Base-by-base conservation (phyloP, 768 basidiomycete genomes). In the Calocera viscosa region DNA sequence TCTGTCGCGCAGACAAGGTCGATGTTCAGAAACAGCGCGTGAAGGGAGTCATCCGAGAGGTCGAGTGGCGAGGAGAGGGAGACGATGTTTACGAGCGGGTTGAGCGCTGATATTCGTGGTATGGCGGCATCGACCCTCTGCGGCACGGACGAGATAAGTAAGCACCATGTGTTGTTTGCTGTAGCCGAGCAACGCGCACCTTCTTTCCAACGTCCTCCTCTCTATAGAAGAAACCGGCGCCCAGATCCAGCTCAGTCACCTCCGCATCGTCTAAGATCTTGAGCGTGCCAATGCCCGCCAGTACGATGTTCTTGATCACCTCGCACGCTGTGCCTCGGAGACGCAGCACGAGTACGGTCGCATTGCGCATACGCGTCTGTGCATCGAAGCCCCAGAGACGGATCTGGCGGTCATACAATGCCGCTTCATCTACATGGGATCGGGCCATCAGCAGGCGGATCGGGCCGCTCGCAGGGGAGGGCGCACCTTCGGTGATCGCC, bases 331-430 rank as follows among this genome's bases (percentile, higher is more conserved):
- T 83, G 1, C 93, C 91, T 49, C 83, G 82, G 43, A 96, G 80
- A 39, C 83, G 84, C 22, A 94, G 78, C 38, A 97, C 82, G 28
- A 95, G 79, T 71, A 97, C 90, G 1, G 92, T 90, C 24, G 92
- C 93, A 75, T 90, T 93, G 71, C 92, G 84, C 92, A 95, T 96
- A 75, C 93, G 84, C 77, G 96, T 92, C 75, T 99, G 96, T 38
- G 96, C 96, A 75, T 97, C 96, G 43, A 97, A 84, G 49, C 96
- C 96, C 96, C 96, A 99, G 71, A 97, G 78, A 33, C 95, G 86
- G 80, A 98, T 96, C 76, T 98, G 94, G 30, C 95, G 86, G 76
- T 98, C 96, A 76, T 98, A 96, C 28, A 96, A 82, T 16, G 89
- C 91, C n/a, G 84, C 86, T 71, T 87, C 83, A 72, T 84, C 83